phyloP scores from a whole-genome alignment of 176 grass and related monocot genomes.

The Oryza coarctata region DNA sequence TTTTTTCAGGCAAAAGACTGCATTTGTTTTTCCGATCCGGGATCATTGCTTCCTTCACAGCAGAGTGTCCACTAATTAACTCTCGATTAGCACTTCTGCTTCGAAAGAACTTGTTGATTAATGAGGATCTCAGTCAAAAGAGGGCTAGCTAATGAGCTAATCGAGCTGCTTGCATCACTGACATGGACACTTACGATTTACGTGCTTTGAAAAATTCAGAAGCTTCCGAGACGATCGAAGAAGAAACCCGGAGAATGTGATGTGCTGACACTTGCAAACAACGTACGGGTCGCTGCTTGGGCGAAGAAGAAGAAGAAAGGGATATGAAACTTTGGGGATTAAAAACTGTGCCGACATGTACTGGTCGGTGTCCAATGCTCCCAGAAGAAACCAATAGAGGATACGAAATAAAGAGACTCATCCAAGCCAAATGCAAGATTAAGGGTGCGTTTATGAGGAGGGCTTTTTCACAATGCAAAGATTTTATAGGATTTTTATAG shows the following conservation, averaged over 20 bases:
- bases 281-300: background rate
- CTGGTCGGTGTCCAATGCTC: background rate
- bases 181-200: background rate
- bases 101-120: background rate
- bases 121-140: conserved; percentile 12
- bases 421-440: no score
- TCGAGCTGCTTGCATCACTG: background rate
- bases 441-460: no score
- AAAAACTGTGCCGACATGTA: background rate
- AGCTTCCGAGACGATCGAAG: background rate
- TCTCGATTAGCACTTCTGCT: background rate
- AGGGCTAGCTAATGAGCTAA: background rate
- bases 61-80: conserved; percentile 2
- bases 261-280: conserved; percentile 14
- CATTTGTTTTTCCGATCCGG: background rate
- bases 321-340: background rate
- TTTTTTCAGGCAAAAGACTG: background rate
- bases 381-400: no score
- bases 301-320: background rate
- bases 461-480: no score
- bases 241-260: background rate
- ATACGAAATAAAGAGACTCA: no score
- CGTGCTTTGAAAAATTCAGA: background rate
- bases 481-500: no score
- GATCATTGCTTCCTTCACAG: conserved; percentile 25